phyloP scores from a whole-genome alignment of 257 asterid species.

The Solanum sitiens region DNA sequence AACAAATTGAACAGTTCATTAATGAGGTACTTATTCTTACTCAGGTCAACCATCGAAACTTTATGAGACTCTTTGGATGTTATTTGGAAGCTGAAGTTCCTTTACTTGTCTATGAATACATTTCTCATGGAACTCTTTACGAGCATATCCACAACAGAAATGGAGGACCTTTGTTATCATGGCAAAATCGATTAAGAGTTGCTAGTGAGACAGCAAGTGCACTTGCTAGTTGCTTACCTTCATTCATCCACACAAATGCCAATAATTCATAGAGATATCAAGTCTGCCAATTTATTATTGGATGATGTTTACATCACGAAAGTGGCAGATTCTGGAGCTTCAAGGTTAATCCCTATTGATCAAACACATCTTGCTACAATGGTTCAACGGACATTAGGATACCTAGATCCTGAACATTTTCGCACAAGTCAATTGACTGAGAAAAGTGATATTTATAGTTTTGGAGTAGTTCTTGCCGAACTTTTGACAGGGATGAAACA shows the following conservation, averaged over 20 bases:
- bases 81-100: slow-evolving; percentile 55
- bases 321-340: slow-evolving; percentile 51
- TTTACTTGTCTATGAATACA: slow-evolving; percentile 33
- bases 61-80: slow-evolving; percentile 47
- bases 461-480: slow-evolving; percentile 44
- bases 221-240: slow-evolving; percentile 36
- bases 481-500: slow-evolving; percentile 40
- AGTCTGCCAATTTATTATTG: slow-evolving; percentile 39
- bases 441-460: slow-evolving; percentile 44
- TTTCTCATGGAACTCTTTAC: slow-evolving; percentile 28
- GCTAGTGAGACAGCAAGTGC: slow-evolving; percentile 41
- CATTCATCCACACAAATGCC: slow-evolving; percentile 46
- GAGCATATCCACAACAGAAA: slow-evolving; percentile 32
- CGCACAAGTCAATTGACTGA: not conserved
- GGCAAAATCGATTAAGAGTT: slow-evolving; percentile 32
- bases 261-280: slow-evolving; percentile 45
- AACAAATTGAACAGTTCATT: slow-evolving; percentile 53
- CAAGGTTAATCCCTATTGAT: slow-evolving; percentile 37
- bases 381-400: slow-evolving; percentile 50
- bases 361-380: slow-evolving; percentile 44
- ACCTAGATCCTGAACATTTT: slow-evolving; percentile 57
- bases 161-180: slow-evolving; percentile 34
- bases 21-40: slow-evolving; percentile 55
- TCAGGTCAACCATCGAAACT: slow-evolving; percentile 49
- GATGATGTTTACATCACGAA: slow-evolving; percentile 32